Percentiles rank a stretch among this genome's conserved stretches.
Evolutionary conservation across 192 early-diverging fungal species (phyloP).

Genomic region (Podila minutissima): DNA sequence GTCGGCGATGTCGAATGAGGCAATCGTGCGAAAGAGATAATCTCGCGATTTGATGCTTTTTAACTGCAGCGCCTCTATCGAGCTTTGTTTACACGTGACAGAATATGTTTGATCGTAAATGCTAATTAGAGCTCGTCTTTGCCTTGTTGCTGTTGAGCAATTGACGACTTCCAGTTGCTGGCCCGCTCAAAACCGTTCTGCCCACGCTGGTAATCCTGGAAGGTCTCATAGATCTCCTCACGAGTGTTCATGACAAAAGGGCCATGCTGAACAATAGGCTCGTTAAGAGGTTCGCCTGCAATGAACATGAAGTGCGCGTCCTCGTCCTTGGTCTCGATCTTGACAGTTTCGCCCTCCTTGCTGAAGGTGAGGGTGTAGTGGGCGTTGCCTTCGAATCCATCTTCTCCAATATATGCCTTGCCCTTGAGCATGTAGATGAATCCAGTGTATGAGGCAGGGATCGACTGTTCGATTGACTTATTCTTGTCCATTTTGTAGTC

Average conservation of each 20-base stretch:
- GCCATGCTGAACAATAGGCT: slow-evolving; percentile 63
- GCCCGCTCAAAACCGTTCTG: slow-evolving; percentile 76
- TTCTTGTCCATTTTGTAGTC: slow-evolving; percentile 21
- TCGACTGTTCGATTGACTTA: slow-evolving; percentile 11
- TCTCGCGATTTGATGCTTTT: neutral
- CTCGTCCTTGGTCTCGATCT: slow-evolving; percentile 26
- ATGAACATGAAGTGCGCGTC: slow-evolving; percentile 31
- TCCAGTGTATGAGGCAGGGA: slow-evolving; percentile 24
- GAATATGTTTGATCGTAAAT: neutral
- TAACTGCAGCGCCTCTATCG: neutral
- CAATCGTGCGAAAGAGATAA: too few relatives aligned
- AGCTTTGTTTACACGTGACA: neutral
- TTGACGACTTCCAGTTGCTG: slow-evolving; percentile 51
- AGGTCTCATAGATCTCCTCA: slow-evolving; percentile 61
- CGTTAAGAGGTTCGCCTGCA: slow-evolving; percentile 54
- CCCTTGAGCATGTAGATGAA: slow-evolving; percentile 34
- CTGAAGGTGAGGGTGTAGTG: slow-evolving; percentile 10
- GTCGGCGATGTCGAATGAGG: too few relatives aligned
- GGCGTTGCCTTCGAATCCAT: slow-evolving; percentile 12
- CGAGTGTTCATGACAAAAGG: slow-evolving; percentile 73
- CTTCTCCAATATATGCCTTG: slow-evolving; percentile 14
- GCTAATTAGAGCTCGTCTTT: neutral
- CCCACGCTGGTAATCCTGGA: slow-evolving; percentile 66
- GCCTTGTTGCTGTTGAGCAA: neutral
- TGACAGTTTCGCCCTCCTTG: slow-evolving; percentile 16